These are phyloP conservation scores for Parafenestella ontariensis DNA, from an alignment of 2,329 filamentous ascomycete species.

Conservation along the genomic window DNA sequence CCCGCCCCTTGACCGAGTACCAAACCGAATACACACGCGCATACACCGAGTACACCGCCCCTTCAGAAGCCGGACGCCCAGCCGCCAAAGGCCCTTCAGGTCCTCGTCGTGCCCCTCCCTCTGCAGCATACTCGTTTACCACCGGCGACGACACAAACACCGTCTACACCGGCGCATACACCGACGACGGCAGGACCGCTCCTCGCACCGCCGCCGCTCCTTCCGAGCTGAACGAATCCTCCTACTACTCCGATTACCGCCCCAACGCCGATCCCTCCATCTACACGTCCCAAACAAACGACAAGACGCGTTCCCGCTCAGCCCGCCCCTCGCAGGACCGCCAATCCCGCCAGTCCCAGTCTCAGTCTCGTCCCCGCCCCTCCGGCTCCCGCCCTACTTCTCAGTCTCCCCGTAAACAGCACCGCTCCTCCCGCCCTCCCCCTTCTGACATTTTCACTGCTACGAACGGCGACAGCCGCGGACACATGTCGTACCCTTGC, in stretches of 20 bases:
- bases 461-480: constrained; percentile 49
- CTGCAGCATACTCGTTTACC: constrained; percentile 57
- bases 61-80: constrained; percentile 27
- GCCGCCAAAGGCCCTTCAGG: constrained; percentile 20
- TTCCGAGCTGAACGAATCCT: constrained; percentile 41
- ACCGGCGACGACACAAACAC: constrained; percentile 56
- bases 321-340: constrained; percentile 22
- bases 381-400: constrained; percentile 40
- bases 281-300: constrained; percentile 27
- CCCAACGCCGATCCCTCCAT: constrained; percentile 45
- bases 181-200: constrained; percentile 41
- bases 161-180: constrained; percentile 51
- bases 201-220: constrained; percentile 22
- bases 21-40: constrained; percentile 30
- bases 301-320: constrained; percentile 27
- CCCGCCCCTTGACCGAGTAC: constrained; percentile 32
- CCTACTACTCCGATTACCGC: constrained; percentile 52
- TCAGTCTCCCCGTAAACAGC: constrained; percentile 44
- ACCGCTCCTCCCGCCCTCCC: constrained; percentile 38
- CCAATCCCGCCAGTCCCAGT: constrained; percentile 17
- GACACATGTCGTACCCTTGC: constrained; percentile 64
- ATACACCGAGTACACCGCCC: constrained; percentile 38
- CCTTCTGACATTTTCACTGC: constrained; percentile 49
- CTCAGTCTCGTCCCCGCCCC: constrained; percentile 25
- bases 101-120: constrained; percentile 45